Conservation (phyloP, 495 filamentous ascomycete species). For the Talaromyces thailandensis region DNA sequence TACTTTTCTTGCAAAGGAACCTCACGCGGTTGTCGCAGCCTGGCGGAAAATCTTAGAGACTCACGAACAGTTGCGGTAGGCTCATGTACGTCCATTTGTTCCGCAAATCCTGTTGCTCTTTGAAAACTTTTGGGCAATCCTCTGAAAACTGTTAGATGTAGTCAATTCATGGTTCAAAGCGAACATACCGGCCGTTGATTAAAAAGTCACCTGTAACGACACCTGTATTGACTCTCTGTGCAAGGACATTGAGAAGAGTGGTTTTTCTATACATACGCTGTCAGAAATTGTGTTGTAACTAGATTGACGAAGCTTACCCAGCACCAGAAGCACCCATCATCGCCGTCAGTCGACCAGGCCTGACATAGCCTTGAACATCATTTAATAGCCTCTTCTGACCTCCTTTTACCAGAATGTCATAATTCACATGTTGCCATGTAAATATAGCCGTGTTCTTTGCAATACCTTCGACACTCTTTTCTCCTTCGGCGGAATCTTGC, state of each 20-base stretch:
- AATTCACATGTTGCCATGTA: conserved; percentile 73
- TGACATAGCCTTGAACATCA: conserved; percentile 60
- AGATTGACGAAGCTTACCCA: conserved; percentile 27
- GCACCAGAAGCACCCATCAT: conserved; percentile 60
- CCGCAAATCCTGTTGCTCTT: conserved; percentile 48
- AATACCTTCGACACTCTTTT: conserved; percentile 29
- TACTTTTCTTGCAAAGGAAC: conserved; percentile 51
- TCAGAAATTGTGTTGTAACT: neutral
- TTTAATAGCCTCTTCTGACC: conserved; percentile 50
- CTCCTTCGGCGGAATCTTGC: conserved; percentile 16
- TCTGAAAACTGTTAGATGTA: conserved; percentile 5
- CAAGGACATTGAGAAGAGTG: conserved; percentile 44
- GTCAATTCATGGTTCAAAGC: neutral
- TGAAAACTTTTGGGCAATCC: conserved; percentile 40
- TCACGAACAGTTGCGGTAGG: conserved; percentile 53
- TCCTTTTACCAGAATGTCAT: conserved; percentile 56
- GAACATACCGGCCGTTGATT: conserved; percentile 41
- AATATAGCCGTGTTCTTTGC: conserved; percentile 57
- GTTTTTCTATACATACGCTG: conserved; percentile 33
- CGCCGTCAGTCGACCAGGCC: conserved; percentile 63
- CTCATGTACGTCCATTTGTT: conserved; percentile 58
- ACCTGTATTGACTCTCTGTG: conserved; percentile 46
- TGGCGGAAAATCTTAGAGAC: conserved; percentile 49
- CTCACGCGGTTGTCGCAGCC: conserved; percentile 48
- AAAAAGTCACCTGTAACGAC: conserved; percentile 41